phyloP scores from a whole-genome alignment of 2,329 filamentous ascomycete species.

The Fusarium sp. region DNA sequence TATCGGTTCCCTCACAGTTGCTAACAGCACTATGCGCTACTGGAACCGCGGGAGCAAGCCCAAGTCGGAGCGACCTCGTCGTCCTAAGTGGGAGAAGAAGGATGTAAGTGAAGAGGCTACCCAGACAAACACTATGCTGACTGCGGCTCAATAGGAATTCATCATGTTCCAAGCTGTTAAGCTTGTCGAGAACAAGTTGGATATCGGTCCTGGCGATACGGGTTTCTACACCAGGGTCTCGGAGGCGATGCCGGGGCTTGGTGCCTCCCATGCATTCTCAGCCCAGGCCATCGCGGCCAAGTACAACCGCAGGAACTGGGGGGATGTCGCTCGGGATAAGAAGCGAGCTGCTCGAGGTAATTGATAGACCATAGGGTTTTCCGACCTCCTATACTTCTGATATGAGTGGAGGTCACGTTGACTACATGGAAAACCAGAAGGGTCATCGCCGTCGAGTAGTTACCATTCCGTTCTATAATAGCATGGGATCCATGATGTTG shows the following conservation, averaged over 20 bases:
- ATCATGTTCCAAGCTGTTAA: not conserved
- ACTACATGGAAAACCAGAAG: too few species aligned
- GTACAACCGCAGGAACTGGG: not conserved
- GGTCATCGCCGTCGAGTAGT: too few species aligned
- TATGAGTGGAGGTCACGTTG: too few species aligned
- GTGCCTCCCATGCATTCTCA: not conserved
- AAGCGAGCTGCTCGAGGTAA: not conserved
- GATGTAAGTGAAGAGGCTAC: not conserved
- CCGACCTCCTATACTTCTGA: too few species aligned
- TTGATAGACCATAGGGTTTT: too few species aligned
- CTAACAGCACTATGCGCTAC: not conserved
- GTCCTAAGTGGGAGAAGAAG: not conserved
- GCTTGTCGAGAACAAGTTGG: not conserved
- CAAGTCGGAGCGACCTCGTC: not conserved
- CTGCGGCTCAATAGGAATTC: not conserved
- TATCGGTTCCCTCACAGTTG: too few species aligned
- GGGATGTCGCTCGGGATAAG: not conserved
- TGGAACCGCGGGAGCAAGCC: not conserved
- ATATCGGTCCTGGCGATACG: not conserved
- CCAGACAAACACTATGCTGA: not conserved
- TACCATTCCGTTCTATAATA: too few species aligned
- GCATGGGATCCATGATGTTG: too few species aligned
- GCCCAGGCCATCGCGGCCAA: slow-evolving; percentile 4
- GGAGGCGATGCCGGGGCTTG: not conserved
- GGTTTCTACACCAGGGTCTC: not conserved